Evolutionary conservation across 2,329 filamentous ascomycete species (phyloP).

Genomic region (Ophiocordyceps camponoti-leonardi): DNA sequence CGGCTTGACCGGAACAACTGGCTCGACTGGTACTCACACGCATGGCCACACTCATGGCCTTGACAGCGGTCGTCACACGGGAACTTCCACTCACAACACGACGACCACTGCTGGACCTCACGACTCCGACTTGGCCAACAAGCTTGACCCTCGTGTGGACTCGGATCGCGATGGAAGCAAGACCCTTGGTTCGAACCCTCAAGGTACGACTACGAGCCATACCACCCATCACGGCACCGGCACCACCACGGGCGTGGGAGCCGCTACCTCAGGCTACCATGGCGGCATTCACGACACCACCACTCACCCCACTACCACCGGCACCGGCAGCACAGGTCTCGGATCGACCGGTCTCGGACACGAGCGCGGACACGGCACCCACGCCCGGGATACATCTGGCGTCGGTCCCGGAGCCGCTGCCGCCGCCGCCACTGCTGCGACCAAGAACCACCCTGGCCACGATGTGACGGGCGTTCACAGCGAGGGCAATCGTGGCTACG

Average conservation of each 20-base stretch:
- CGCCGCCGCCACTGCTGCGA: constrained; percentile 1
- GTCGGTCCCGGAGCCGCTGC: constrained; percentile 6
- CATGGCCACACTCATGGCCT: background rate
- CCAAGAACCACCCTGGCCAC: constrained; percentile 13
- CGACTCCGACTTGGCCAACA: background rate
- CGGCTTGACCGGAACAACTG: background rate
- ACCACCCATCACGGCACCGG: background rate
- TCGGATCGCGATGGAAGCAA: background rate
- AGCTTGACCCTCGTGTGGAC: background rate
- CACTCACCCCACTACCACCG: background rate
- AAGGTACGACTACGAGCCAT: background rate
- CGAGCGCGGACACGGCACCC: constrained; percentile 14
- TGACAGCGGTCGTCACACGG: background rate
- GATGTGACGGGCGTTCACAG: constrained; percentile 25
- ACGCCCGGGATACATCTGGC: constrained; percentile 7
- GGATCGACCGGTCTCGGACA: background rate
- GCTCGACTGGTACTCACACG: too few species aligned
- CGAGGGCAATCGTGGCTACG: constrained; percentile 4
- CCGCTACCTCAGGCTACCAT: background rate
- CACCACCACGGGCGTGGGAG: background rate
- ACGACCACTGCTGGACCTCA: background rate
- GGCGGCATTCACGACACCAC: background rate
- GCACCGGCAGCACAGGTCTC: background rate
- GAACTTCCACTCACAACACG: background rate
- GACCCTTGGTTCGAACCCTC: background rate